Percentiles rank a stretch among this genome's conserved stretches.
Evolutionary conservation across 495 filamentous ascomycete genomes (phyloP).

Genomic region (Emericellopsis terricola): DNA sequence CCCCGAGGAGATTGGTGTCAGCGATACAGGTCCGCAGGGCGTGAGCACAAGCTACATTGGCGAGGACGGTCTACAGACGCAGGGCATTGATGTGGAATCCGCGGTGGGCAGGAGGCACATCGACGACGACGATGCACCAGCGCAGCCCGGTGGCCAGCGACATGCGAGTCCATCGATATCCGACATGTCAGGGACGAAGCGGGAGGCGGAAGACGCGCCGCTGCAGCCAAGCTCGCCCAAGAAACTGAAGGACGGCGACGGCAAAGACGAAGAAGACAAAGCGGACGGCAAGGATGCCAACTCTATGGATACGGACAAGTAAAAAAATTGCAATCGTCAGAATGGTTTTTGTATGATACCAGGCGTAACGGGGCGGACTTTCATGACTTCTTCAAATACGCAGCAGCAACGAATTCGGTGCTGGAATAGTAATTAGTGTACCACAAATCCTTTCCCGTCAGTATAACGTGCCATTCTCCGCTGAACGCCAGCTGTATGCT

Average conservation of each 20-base stretch:
- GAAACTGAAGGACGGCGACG: conserved; percentile 19
- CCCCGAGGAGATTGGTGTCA: conserved; percentile 64
- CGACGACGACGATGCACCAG: conserved; percentile 1
- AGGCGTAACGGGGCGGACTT: too few relatives aligned
- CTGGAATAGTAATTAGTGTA: too few relatives aligned
- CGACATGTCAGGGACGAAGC: neutral
- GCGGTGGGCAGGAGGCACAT: conserved; percentile 27
- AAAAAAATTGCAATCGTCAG: too few relatives aligned
- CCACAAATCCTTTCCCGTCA: too few relatives aligned
- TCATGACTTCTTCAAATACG: too few relatives aligned
- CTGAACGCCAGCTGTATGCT: too few relatives aligned
- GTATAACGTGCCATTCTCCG: too few relatives aligned
- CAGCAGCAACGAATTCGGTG: too few relatives aligned
- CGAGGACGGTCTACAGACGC: conserved; percentile 16
- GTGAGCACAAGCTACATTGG: conserved; percentile 9
- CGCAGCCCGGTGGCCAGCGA: too few relatives aligned
- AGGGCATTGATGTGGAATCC: conserved; percentile 33
- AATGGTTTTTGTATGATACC: too few relatives aligned
- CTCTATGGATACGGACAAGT: neutral
- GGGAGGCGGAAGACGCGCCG: neutral
- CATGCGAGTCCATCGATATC: too few relatives aligned
- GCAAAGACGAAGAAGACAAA: neutral
- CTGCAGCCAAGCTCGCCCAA: conserved; percentile 13
- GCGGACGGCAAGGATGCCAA: neutral
- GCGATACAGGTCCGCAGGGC: conserved; percentile 69